A percentile compares a stretch with the other conserved stretches of the same genome.
These are phyloP conservation scores for Ziziphus jujuba DNA, from an alignment of 306 rosid genomes.

Conservation along the genomic window DNA sequence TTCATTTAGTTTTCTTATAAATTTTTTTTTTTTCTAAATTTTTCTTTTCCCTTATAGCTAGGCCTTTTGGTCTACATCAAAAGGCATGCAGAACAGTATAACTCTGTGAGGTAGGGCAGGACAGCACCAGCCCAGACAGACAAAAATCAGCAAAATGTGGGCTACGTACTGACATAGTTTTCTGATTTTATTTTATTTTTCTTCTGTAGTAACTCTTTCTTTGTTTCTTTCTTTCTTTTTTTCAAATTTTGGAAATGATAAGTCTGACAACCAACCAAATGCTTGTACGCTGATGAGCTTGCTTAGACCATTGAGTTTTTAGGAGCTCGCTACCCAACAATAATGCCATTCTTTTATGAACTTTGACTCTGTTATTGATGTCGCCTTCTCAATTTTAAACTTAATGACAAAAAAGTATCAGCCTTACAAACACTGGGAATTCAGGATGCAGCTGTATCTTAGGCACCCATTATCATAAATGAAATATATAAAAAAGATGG, in stretches of 20 bases:
- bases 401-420: no score
- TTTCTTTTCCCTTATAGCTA: not conserved
- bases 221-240: not conserved
- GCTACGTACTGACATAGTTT: constrained; percentile 3
- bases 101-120: not conserved
- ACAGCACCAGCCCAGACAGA: not conserved
- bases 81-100: not conserved
- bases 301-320: not conserved
- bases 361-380: no score
- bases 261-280: not conserved
- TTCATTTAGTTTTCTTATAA: no score
- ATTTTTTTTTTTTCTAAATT: no score
- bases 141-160: constrained; percentile 3
- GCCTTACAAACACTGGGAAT: no score
- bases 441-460: no score
- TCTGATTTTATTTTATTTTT: not conserved
- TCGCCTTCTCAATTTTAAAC: no score
- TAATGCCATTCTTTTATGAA: no score
- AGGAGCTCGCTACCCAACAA: no score
- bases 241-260: not conserved
- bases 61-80: constrained; percentile 1
- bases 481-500: no score
- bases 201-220: not conserved
- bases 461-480: no score
- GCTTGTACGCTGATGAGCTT: not conserved